phyloP scores from a whole-genome alignment of 257 asterid species.

The Nicotiana benthamiana region DNA sequence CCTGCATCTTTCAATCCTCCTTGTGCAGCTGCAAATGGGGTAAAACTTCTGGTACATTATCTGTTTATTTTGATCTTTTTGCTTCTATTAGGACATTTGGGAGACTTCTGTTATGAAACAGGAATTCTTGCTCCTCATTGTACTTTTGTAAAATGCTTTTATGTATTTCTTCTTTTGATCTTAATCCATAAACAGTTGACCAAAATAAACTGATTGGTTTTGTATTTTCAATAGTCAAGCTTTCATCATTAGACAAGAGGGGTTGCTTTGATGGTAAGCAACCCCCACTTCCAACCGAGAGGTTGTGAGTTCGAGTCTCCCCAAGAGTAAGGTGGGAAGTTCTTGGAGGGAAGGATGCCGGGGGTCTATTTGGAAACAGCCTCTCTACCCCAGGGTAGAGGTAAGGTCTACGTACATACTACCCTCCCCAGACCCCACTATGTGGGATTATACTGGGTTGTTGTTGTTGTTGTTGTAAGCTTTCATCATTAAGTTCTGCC shows the following conservation, averaged over 20 bases:
- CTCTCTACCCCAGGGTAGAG: too few species aligned
- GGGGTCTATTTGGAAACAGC: too few species aligned
- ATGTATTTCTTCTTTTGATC: neutral
- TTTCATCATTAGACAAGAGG: neutral
- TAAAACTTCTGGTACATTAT: slow-evolving; percentile 46
- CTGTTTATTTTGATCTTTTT: neutral
- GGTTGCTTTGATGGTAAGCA: too few species aligned
- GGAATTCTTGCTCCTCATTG: neutral
- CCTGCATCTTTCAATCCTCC: slow-evolving; percentile 50
- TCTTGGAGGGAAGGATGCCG: too few species aligned
- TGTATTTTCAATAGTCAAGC: neutral
- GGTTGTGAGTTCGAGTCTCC: too few species aligned
- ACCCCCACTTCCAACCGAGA: too few species aligned
- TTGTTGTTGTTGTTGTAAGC: too few species aligned
- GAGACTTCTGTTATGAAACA: neutral
- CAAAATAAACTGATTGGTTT: neutral
- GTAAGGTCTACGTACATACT: too few species aligned
- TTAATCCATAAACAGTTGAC: neutral
- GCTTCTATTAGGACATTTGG: neutral
- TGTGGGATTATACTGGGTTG: too few species aligned
- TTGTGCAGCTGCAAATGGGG: slow-evolving; percentile 26
- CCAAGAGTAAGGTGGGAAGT: too few species aligned
- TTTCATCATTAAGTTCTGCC: neutral
- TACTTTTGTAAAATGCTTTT: neutral
- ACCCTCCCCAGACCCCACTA: too few species aligned